These are phyloP conservation scores for Macrophomina phaseolina DNA, from an alignment of 2,329 filamentous ascomycete genomes.

Conservation along the genomic window DNA sequence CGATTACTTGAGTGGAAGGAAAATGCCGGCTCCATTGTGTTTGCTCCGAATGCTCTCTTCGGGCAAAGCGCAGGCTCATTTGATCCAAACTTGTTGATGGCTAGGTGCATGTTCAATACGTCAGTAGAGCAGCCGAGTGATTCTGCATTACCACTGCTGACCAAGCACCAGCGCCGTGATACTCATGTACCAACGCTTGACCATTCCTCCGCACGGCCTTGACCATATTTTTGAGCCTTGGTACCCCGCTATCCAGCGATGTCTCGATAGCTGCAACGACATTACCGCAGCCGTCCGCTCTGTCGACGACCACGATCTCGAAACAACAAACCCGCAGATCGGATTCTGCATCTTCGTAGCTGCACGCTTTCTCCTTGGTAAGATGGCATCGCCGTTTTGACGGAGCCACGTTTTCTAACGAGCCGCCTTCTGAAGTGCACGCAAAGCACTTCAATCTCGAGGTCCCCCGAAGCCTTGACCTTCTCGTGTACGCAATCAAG, in stretches of 20 bases:
- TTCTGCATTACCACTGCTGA: neutral
- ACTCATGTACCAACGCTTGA: constrained; percentile 34
- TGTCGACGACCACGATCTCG: constrained; percentile 33
- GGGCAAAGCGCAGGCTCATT: constrained; percentile 30
- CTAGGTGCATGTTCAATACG: constrained; percentile 36
- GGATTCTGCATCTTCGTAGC: constrained; percentile 37
- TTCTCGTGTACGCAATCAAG: constrained; percentile 35
- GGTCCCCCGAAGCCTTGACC: constrained; percentile 34
- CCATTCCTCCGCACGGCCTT: constrained; percentile 32
- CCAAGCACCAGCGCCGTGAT: constrained; percentile 31
- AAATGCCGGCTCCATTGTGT: constrained; percentile 33
- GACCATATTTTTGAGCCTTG: constrained; percentile 36
- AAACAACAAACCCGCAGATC: constrained; percentile 35
- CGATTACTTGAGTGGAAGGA: constrained; percentile 34
- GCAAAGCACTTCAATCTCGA: constrained; percentile 35
- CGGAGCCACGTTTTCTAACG: constrained; percentile 30
- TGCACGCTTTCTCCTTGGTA: constrained; percentile 35
- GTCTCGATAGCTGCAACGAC: constrained; percentile 36
- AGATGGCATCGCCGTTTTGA: neutral
- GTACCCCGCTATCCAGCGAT: constrained; percentile 38
- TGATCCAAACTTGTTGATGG: constrained; percentile 36
- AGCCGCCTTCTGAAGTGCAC: constrained; percentile 30
- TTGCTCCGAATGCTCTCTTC: constrained; percentile 23
- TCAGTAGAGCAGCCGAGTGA: constrained; percentile 19
- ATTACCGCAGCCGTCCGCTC: constrained; percentile 34